phyloP scores from a whole-genome alignment of 352 stramenopile genomes.

The Blastocystis sp. region DNA sequence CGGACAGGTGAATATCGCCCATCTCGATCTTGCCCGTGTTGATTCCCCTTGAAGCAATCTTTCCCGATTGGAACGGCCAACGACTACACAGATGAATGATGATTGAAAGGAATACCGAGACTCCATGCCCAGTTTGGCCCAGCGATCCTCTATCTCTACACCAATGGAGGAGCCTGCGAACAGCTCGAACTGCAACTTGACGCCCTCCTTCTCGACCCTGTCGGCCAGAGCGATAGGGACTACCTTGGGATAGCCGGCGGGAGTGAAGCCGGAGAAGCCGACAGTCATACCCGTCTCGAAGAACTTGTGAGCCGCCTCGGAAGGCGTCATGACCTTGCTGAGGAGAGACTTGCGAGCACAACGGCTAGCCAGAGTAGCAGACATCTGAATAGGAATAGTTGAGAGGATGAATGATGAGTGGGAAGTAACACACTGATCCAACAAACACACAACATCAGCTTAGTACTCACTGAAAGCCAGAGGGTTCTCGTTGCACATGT shows the following conservation, averaged over 20 bases:
- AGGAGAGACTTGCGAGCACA: slow-evolving; percentile 60
- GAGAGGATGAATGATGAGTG: no score
- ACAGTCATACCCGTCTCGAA: slow-evolving; percentile 65
- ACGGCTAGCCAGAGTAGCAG: slow-evolving; percentile 64
- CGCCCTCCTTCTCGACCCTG: slow-evolving; percentile 66
- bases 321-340: slow-evolving; percentile 67
- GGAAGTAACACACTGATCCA: no score
- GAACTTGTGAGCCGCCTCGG: slow-evolving; percentile 64
- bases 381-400: slow-evolving; percentile 17
- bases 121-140: slow-evolving; percentile 68
- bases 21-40: slow-evolving; percentile 69
- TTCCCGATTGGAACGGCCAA: slow-evolving; percentile 64
- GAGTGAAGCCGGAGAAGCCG: slow-evolving; percentile 65
- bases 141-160: slow-evolving; percentile 67
- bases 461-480: no score
- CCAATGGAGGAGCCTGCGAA: slow-evolving; percentile 60
- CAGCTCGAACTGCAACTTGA: slow-evolving; percentile 64
- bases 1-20: slow-evolving; percentile 66
- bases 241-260: slow-evolving; percentile 68
- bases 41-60: slow-evolving; percentile 65
- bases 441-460: no score
- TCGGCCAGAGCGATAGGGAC: slow-evolving; percentile 64
- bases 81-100: slow-evolving; percentile 32
- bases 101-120: slow-evolving; percentile 54
- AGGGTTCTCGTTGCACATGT: neutral